phyloP scores from a whole-genome alignment of 2,329 filamentous ascomycete genomes.

The Pseudopyrenochaeta lycopersici region DNA sequence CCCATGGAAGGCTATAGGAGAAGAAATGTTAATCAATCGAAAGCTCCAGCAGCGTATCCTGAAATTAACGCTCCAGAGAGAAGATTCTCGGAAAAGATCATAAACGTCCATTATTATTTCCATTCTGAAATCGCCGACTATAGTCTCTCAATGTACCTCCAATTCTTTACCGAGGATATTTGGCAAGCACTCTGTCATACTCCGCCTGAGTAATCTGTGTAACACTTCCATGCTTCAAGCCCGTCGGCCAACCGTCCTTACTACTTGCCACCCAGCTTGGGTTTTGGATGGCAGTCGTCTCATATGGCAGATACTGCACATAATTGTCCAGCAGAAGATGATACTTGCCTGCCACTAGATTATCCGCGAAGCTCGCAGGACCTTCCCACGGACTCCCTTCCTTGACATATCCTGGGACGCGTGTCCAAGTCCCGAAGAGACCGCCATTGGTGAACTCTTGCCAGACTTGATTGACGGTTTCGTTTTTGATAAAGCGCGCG shows the following conservation, averaged over 20 bases:
- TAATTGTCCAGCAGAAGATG: conserved; percentile 15
- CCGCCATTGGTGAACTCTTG: conserved; percentile 15
- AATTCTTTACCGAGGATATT: too few species aligned
- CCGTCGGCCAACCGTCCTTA: conserved; percentile 9
- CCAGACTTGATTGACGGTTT: conserved; percentile 13
- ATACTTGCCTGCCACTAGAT: conserved; percentile 4
- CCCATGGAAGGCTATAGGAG: too few species aligned
- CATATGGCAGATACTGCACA: conserved; percentile 10
- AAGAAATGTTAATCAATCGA: too few species aligned
- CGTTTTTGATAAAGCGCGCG: conserved; percentile 17
- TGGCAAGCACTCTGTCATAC: too few species aligned
- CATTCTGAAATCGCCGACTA: too few species aligned
- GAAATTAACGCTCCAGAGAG: too few species aligned
- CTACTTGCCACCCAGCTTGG: conserved; percentile 6
- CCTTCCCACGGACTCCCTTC: conserved; percentile 15
- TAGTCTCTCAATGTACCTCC: too few species aligned
- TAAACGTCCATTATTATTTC: too few species aligned
- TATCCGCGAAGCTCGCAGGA: conserved; percentile 17
- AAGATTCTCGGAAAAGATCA: too few species aligned
- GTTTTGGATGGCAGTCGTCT: conserved; percentile 8
- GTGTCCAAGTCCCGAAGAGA: conserved; percentile 11
- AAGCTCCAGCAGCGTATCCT: too few species aligned
- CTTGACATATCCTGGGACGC: background rate
- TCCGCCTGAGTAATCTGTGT: conserved; percentile 9
- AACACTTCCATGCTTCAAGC: conserved; percentile 17